Conservation (phyloP, 176 grass and related monocot species). For the Saccharum officinarum region DNA sequence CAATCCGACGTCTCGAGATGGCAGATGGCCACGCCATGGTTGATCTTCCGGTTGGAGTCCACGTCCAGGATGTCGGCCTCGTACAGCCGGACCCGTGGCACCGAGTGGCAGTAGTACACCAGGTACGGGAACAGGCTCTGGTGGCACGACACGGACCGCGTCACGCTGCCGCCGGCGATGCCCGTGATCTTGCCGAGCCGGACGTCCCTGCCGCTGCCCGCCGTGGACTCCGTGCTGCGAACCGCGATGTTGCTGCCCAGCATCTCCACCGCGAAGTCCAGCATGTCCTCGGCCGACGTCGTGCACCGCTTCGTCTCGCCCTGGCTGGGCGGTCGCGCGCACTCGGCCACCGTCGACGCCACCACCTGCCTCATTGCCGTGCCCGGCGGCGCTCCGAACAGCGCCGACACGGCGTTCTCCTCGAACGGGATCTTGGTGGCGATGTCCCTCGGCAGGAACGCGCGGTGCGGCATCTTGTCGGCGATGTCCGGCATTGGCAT, state of each 20-base stretch:
- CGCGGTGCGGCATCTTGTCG: constrained; percentile 43
- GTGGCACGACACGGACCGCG: constrained; percentile 62
- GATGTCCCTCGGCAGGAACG: constrained; percentile 61
- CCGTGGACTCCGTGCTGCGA: constrained; percentile 44
- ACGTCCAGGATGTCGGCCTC: constrained; percentile 63
- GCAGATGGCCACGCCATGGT: constrained; percentile 63
- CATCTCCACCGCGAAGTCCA: constrained; percentile 75
- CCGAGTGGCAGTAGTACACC: constrained; percentile 76
- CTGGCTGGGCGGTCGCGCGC: constrained; percentile 40
- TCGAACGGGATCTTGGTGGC: constrained; percentile 50
- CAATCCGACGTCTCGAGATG: constrained; percentile 68
- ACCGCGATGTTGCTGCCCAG: constrained; percentile 37
- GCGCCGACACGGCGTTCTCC: constrained; percentile 13
- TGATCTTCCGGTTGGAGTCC: constrained; percentile 45
- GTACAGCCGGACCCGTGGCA: constrained; percentile 59
- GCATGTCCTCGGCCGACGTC: constrained; percentile 59
- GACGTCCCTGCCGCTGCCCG: constrained; percentile 37
- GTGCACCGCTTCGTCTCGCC: constrained; percentile 65
- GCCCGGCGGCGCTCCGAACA: constrained; percentile 41
- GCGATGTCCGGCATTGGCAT: constrained; percentile 70
- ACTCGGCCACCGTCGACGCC: constrained; percentile 50
- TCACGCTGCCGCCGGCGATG: constrained; percentile 50
- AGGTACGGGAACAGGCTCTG: constrained; percentile 80
- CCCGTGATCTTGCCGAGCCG: constrained; percentile 45
- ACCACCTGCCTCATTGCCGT: constrained; percentile 52